These are phyloP conservation scores for Cyclotella kingstonii DNA, from an alignment of 108 stramenopile species.

Conservation along the genomic window DNA sequence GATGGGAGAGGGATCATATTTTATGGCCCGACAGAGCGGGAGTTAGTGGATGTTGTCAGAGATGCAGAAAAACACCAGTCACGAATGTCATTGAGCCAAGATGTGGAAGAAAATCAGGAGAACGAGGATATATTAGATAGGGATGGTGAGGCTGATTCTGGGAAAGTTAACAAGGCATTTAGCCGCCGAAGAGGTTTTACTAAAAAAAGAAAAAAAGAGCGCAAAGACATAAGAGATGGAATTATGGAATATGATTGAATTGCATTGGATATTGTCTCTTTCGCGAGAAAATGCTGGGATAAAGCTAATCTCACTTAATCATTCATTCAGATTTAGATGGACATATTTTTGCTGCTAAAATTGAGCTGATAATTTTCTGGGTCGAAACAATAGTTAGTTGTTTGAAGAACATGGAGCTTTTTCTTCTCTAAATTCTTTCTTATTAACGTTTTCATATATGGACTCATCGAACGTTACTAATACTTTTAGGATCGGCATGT, in stretches of 20 bases:
- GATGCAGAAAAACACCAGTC: constrained; percentile 82
- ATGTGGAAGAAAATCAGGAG: constrained; percentile 58
- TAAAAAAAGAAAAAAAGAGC: constrained; percentile 80
- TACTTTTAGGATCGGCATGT: too few species aligned
- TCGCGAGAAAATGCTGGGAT: too few species aligned
- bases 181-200: constrained; percentile 87
- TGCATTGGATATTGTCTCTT: too few species aligned
- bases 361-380: too few species aligned
- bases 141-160: constrained; percentile 27
- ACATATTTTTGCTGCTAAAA: too few species aligned
- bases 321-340: too few species aligned
- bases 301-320: too few species aligned
- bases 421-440: too few species aligned
- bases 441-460: too few species aligned
- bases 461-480: too few species aligned
- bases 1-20: constrained; percentile 93
- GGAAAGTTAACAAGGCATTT: constrained; percentile 80
- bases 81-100: constrained; percentile 65
- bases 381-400: too few species aligned
- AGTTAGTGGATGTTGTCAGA: constrained; percentile 70
- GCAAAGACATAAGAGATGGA: constrained; percentile 38
- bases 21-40: constrained; percentile 62
- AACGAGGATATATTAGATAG: constrained; percentile 23
- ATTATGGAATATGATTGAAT: constrained; percentile 12
- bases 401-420: too few species aligned